Percentiles rank a stretch among this genome's conserved stretches.
Conservation (phyloP, 495 filamentous ascomycete genomes). For the Bathelium albidoporum region DNA sequence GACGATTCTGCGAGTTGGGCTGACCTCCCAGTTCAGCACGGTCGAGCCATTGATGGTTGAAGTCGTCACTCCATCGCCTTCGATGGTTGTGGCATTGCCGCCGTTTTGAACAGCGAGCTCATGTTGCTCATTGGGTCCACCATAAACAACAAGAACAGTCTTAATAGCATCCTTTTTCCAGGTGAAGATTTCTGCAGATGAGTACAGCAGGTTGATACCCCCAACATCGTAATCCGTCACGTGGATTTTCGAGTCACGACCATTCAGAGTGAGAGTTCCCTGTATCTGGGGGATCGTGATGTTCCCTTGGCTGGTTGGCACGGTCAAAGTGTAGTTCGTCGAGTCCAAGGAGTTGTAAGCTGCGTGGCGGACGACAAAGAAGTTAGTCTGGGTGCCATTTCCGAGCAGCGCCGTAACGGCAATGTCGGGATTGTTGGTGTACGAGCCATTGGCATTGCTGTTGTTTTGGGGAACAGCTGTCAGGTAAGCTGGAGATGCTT, state of each 20-base stretch:
- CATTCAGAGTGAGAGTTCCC: constrained; percentile 51
- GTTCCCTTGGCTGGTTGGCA: constrained; percentile 51
- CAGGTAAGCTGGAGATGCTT: constrained; percentile 57
- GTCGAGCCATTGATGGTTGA: constrained; percentile 34
- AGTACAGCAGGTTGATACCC: constrained; percentile 57
- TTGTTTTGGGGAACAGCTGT: constrained; percentile 39
- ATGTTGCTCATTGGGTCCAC: constrained; percentile 57
- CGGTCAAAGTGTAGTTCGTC: constrained; percentile 49
- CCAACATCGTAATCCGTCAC: constrained; percentile 64
- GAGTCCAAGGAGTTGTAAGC: constrained; percentile 47
- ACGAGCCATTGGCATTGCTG: constrained; percentile 34
- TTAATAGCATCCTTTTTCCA: constrained; percentile 42
- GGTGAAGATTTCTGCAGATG: constrained; percentile 65
- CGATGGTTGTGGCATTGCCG: constrained; percentile 36
- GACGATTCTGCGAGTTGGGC: constrained; percentile 42
- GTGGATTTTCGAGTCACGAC: constrained; percentile 66
- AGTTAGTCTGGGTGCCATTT: constrained; percentile 38
- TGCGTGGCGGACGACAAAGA: constrained; percentile 34
- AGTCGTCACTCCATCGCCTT: constrained; percentile 40
- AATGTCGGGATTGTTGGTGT: constrained; percentile 41
- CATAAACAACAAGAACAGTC: constrained; percentile 60
- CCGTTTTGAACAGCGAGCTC: constrained; percentile 49
- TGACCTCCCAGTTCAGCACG: constrained; percentile 49
- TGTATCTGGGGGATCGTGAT: constrained; percentile 55
- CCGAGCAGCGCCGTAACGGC: constrained; percentile 50